Base-by-base conservation (phyloP, 1,139 yeast species). In the Saccharomyces pastorianus region DNA sequence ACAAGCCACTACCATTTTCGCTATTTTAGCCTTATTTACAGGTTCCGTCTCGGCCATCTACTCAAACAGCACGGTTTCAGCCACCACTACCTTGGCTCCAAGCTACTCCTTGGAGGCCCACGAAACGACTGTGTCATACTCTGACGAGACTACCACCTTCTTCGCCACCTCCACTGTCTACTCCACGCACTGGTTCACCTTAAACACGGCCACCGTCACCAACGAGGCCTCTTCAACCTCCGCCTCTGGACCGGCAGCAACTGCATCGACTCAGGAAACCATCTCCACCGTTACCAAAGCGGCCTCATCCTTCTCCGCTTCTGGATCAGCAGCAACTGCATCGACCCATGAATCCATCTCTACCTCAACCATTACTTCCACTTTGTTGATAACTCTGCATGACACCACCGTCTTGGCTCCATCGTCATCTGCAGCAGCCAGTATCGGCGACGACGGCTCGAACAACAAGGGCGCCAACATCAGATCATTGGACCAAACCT, bases 381-480 rank as follows among this genome's bases (percentile, higher is more conserved):
- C 53, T 20, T 38, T 38, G 44, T 4, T 38, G 44, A 1, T 38
- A 17, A 38, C 44, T 8, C 44, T 38, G 9, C 44, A 51, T 53
- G 20, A 51, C 20, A 48, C 46, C 17, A 47, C 53, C 17, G 29
- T 42, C 11, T 14, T 48, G 20, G 26, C 42, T n/a, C 41, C 46
- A 17, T 20, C 23, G 23, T 47, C 53, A 51, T 51, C 44, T 11
- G 11, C 44, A 9, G 44, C 7, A 17, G 44, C 60, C 25, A 38
- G 44, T 38, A 8, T 38, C 28, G 53, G 56, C 17, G 60, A 59
- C 14, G 38, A 52, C 47, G 57, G 58, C 26, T 57, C 65, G 6
- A 55, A 60, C 38, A 50, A 58, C 47, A 57, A 62, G 11, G 50
- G 59, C 32, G 57, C 59, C 9, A 25, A 47, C 48, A 2, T 31